Evolutionary conservation across 164 flowering plant genomes (phyloP).

Genomic region (Macadamia tetraphylla): DNA sequence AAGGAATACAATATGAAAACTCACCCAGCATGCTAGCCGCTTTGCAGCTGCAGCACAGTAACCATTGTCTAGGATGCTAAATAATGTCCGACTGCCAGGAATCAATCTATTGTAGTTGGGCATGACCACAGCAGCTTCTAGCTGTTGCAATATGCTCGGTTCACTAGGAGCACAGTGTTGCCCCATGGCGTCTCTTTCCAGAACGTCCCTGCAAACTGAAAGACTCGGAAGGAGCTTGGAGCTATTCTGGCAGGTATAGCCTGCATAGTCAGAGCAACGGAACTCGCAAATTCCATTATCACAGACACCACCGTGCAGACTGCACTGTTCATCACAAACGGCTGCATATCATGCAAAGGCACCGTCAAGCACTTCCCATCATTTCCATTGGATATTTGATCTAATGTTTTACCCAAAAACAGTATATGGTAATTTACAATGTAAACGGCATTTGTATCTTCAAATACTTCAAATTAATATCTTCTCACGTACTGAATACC

Average conservation of each 20-base stretch:
- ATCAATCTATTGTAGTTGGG: constrained; percentile 88
- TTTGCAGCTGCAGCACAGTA: constrained; percentile 89
- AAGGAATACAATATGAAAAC: constrained; percentile 11
- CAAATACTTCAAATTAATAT: too few species aligned
- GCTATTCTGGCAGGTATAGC: constrained; percentile 95
- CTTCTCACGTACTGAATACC: too few species aligned
- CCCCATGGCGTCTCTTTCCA: constrained; percentile 56
- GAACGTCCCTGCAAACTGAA: constrained; percentile 69
- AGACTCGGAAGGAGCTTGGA: constrained; percentile 73
- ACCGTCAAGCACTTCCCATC: background rate
- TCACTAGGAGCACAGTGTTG: constrained; percentile 98
- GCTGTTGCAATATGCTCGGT: constrained; percentile 77
- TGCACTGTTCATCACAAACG: constrained; percentile 93
- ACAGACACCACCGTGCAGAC: constrained; percentile 97
- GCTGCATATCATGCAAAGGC: constrained; percentile 46
- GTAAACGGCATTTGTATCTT: too few species aligned
- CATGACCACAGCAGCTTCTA: constrained; percentile 91
- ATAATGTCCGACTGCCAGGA: constrained; percentile 69
- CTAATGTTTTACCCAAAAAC: too few species aligned
- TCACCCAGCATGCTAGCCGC: constrained; percentile 97
- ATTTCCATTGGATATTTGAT: background rate
- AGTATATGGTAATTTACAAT: too few species aligned
- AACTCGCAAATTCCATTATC: constrained; percentile 96
- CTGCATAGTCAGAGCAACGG: constrained; percentile 98
- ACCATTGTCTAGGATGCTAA: constrained; percentile 58